A percentile compares a stretch with the other conserved stretches of the same genome.
Evolutionary conservation across 148 eudicot species (phyloP).

Genomic region (Rhododendron ovatum): DNA sequence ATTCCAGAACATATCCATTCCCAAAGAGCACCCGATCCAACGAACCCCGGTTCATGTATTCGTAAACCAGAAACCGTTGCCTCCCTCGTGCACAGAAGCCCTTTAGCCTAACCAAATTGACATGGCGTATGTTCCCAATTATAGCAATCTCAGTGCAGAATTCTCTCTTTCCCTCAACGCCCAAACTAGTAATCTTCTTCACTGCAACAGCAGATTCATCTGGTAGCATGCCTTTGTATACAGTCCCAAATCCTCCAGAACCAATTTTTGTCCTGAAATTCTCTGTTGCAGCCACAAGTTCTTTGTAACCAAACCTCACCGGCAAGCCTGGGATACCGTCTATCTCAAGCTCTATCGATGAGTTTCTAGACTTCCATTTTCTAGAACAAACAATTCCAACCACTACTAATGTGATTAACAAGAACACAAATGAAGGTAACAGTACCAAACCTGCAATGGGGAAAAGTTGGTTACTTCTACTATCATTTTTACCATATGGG

Average conservation of each 20-base stretch:
- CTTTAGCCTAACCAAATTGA: slow-evolving; percentile 59
- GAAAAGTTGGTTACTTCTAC: slow-evolving; percentile 14
- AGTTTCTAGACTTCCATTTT: slow-evolving; percentile 15
- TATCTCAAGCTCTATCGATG: slow-evolving; percentile 49
- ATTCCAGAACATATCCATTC: slow-evolving; percentile 53
- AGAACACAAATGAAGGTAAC: slow-evolving; percentile 36
- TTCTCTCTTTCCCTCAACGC: slow-evolving; percentile 57
- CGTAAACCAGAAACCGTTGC: slow-evolving; percentile 61
- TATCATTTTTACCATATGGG: background rate
- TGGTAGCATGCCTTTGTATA: slow-evolving; percentile 50
- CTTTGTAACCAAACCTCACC: slow-evolving; percentile 40
- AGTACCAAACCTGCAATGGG: slow-evolving; percentile 36
- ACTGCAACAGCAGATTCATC: slow-evolving; percentile 59
- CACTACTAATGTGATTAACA: slow-evolving; percentile 13
- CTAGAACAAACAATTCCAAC: slow-evolving; percentile 32
- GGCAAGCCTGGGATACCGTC: slow-evolving; percentile 66
- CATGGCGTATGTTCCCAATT: slow-evolving; percentile 74
- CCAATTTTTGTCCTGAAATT: slow-evolving; percentile 54
- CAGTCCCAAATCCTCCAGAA: slow-evolving; percentile 73
- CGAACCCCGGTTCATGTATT: slow-evolving; percentile 76
- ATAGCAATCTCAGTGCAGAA: slow-evolving; percentile 72
- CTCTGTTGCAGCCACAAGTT: slow-evolving; percentile 48
- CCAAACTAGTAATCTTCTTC: slow-evolving; percentile 54
- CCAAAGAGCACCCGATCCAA: slow-evolving; percentile 61
- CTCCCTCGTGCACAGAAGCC: slow-evolving; percentile 62